Conservation (phyloP, 257 asterid species). For the Orobanche coerulescens region DNA sequence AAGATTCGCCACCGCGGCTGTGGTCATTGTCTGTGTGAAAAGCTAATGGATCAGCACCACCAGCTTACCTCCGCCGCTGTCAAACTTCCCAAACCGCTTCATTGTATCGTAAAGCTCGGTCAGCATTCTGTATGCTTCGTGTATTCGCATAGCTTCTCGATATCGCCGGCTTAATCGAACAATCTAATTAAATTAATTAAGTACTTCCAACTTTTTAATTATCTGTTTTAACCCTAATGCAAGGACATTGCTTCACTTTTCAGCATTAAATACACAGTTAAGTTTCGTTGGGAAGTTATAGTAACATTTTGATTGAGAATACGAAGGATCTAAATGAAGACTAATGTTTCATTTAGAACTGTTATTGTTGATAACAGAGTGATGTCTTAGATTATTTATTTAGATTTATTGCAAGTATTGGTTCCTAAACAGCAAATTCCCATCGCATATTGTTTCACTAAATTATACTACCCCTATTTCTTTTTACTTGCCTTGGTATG, state of each 20-base stretch:
- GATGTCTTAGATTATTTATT: background rate
- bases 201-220: background rate
- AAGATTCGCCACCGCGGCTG: background rate
- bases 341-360: background rate
- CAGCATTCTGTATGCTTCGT: conserved; percentile 6
- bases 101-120: conserved; percentile 93
- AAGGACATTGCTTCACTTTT: background rate
- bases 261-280: conserved; percentile 4
- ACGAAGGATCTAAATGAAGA: background rate
- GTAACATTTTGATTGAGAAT: background rate
- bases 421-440: background rate
- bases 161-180: background rate
- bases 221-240: background rate
- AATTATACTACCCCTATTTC: too few relatives aligned
- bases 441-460: background rate
- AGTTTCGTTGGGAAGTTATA: background rate
- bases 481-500: too few relatives aligned
- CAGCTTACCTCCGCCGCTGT: conserved; percentile 23
- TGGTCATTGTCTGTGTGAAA: background rate
- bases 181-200: background rate
- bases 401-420: too few relatives aligned
- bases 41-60: conserved; percentile 41
- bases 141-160: background rate
- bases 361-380: background rate
- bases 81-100: conserved; percentile 30